Evolutionary conservation across 2,329 filamentous ascomycete species (phyloP).

Genomic region (Pseudogymnoascus sp.): DNA sequence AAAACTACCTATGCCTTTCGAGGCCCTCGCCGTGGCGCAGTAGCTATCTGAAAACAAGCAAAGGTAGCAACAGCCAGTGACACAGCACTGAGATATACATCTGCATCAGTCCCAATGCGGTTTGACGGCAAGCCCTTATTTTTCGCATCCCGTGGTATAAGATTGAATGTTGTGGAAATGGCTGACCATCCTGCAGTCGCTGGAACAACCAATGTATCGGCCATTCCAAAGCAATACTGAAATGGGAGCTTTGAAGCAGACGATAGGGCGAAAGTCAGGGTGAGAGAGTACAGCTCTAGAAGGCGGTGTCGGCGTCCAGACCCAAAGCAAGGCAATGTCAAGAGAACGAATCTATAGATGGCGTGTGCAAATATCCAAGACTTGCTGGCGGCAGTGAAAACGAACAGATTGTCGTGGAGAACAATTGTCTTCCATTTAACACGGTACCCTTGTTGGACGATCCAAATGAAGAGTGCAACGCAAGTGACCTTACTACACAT

Average conservation of each 20-base stretch:
- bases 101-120: slow-evolving; percentile 12
- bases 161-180: slow-evolving; percentile 16
- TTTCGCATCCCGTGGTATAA: slow-evolving; percentile 15
- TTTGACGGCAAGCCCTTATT: slow-evolving; percentile 13
- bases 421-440: slow-evolving; percentile 21
- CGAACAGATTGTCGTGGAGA: slow-evolving; percentile 19
- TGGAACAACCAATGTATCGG: slow-evolving; percentile 17
- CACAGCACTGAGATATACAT: slow-evolving; percentile 14
- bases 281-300: slow-evolving; percentile 21
- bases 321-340: slow-evolving; percentile 23
- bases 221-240: slow-evolving; percentile 18
- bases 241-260: slow-evolving; percentile 14
- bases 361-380: slow-evolving; percentile 25
- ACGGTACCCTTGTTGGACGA: slow-evolving; percentile 15
- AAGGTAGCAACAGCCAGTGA: slow-evolving; percentile 16
- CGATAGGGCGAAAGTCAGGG: slow-evolving; percentile 14
- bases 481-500: slow-evolving; percentile 19
- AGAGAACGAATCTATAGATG: slow-evolving; percentile 22
- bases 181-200: slow-evolving; percentile 15
- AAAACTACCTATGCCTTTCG: slow-evolving; percentile 13
- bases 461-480: slow-evolving; percentile 16
- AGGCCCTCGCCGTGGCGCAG: neutral
- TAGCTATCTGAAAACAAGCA: slow-evolving; percentile 16
- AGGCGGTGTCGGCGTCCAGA: slow-evolving; percentile 23
- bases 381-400: slow-evolving; percentile 23